Conservation (phyloP, 169 alveolate genomes). For the Besnoitia besnoiti region DNA sequence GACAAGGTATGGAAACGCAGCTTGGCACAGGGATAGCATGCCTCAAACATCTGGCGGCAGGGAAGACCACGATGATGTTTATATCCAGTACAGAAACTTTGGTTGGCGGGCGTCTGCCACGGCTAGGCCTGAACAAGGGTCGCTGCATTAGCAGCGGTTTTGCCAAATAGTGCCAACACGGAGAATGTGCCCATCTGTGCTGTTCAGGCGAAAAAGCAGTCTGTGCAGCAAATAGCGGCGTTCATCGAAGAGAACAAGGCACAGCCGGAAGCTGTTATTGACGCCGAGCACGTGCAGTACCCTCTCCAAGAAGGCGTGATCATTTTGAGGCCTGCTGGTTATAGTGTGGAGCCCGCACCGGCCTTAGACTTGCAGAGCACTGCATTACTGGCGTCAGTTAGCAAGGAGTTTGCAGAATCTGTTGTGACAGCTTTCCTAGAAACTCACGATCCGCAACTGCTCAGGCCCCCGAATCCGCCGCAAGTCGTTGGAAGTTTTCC, state of each 20-base stretch:
- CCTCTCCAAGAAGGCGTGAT: slow-evolving; percentile 30
- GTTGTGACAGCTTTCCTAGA: background rate
- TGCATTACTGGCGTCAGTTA: slow-evolving; percentile 5
- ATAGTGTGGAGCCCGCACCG: slow-evolving; percentile 2
- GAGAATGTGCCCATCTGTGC: too few species aligned
- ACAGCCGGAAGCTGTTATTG: background rate
- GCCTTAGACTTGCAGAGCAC: background rate
- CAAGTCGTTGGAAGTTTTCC: background rate
- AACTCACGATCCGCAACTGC: background rate
- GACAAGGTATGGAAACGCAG: too few species aligned
- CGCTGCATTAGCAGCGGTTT: too few species aligned
- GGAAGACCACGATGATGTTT: too few species aligned
- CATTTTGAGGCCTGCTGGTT: background rate
- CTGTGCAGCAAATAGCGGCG: background rate
- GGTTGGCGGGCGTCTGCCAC: too few species aligned
- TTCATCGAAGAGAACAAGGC: background rate
- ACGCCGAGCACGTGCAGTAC: background rate
- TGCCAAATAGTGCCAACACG: too few species aligned
- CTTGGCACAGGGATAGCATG: too few species aligned
- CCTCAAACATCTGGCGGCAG: too few species aligned
- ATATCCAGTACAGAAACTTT: too few species aligned
- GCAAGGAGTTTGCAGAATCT: slow-evolving; percentile 5
- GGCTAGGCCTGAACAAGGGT: too few species aligned
- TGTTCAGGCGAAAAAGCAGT: slow-evolving; percentile 21
- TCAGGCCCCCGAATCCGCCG: background rate